Evolutionary conservation across 139 green algal genomes (phyloP).

Genomic region (Raphidocelis subcapitata): DNA sequence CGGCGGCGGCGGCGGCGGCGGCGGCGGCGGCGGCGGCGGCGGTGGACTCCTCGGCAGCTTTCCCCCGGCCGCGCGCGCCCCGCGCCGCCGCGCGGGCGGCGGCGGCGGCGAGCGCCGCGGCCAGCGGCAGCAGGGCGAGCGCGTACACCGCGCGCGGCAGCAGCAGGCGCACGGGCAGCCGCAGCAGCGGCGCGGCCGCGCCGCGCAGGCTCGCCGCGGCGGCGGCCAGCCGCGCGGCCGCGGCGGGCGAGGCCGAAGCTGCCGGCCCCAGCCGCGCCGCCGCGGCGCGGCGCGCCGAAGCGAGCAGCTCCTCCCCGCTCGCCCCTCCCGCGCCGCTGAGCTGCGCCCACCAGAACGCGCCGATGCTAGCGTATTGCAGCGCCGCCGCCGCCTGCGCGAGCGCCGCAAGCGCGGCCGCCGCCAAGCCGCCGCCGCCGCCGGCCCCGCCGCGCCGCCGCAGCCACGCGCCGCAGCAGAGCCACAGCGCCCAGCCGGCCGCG

Average conservation of each 20-base stretch:
- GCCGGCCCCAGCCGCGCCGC: background rate
- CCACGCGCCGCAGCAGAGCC: background rate
- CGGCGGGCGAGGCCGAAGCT: no score
- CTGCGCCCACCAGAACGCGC: background rate
- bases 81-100: no score
- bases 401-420: no score
- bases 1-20: background rate
- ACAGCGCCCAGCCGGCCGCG: slow-evolving; percentile 11
- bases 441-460: background rate
- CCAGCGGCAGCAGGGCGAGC: background rate
- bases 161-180: slow-evolving; percentile 40
- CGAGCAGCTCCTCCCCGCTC: no score
- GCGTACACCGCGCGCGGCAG: slow-evolving; percentile 42
- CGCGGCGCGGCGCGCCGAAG: background rate
- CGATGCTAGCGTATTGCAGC: no score
- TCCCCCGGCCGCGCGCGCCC: no score
- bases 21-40: no score
- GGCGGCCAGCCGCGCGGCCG: background rate
- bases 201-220: background rate
- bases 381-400: no score
- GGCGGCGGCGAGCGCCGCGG: no score
- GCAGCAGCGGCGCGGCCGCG: background rate
- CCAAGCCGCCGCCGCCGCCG: background rate
- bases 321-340: background rate
- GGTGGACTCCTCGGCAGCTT: no score